phyloP scores from a whole-genome alignment of 345 rosid genomes.

The Theobroma cacao region DNA sequence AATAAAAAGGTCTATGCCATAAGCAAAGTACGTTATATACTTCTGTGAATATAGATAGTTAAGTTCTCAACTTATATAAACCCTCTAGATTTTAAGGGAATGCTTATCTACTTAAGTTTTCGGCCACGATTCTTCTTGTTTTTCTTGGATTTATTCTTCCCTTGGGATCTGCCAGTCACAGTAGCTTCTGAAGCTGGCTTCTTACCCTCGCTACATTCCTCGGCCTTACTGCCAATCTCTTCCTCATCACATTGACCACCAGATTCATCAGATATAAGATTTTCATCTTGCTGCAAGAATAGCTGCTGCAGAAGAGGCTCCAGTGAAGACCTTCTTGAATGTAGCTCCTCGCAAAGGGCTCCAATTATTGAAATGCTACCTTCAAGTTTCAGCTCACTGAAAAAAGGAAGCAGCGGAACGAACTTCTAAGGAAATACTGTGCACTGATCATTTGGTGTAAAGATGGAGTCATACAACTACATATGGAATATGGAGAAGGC shows the following conservation, averaged over 20 bases:
- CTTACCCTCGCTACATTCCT: neutral
- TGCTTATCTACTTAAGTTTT: neutral
- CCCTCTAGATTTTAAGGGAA: neutral
- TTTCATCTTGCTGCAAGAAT: neutral
- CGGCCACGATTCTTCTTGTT: neutral
- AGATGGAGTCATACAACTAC: neutral
- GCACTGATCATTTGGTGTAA: neutral
- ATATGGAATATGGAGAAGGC: neutral
- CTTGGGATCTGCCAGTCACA: neutral
- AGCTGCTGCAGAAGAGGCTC: slow-evolving; percentile 14
- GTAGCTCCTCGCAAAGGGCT: slow-evolving; percentile 15
- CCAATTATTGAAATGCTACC: neutral
- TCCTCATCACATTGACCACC: neutral
- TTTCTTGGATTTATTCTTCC: neutral
- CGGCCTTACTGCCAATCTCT: neutral
- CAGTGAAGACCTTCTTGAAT: slow-evolving; percentile 9
- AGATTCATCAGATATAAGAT: neutral
- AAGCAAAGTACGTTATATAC: too few species aligned
- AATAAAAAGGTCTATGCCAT: too few species aligned
- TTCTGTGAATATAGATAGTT: too few species aligned
- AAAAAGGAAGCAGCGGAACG: neutral
- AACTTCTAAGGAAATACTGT: neutral
- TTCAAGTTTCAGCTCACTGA: slow-evolving; percentile 15
- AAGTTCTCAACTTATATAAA: too few species aligned
- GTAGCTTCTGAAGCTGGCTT: neutral